Conservation (phyloP, 2,329 filamentous ascomycete genomes). For the Cytospora piceae region DNA sequence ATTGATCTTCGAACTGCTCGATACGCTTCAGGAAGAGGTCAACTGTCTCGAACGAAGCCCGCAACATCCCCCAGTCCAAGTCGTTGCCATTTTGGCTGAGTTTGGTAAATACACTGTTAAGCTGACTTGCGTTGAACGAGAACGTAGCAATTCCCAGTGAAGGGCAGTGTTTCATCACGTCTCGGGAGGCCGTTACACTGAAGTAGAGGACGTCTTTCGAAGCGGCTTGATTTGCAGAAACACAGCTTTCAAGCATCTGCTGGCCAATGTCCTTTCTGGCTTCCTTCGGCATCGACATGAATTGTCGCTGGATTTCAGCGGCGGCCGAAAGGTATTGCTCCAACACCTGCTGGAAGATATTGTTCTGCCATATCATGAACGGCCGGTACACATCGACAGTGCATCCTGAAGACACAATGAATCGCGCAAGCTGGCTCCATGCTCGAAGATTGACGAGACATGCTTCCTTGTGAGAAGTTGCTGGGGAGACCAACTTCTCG, state of each 20-base stretch:
- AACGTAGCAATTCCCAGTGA: slow-evolving; percentile 53
- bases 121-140: slow-evolving; percentile 53
- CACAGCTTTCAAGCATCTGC: slow-evolving; percentile 53
- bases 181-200: slow-evolving; percentile 53
- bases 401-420: slow-evolving; percentile 54
- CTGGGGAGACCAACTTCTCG: slow-evolving; percentile 62
- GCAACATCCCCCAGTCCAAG: slow-evolving; percentile 54
- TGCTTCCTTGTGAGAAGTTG: slow-evolving; percentile 67
- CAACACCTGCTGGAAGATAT: slow-evolving; percentile 60
- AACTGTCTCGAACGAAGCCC: slow-evolving; percentile 50
- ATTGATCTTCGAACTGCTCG: slow-evolving; percentile 45
- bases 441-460: slow-evolving; percentile 66
- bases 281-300: slow-evolving; percentile 53
- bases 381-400: slow-evolving; percentile 48
- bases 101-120: slow-evolving; percentile 55
- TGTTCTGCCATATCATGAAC: slow-evolving; percentile 61
- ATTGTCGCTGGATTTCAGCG: slow-evolving; percentile 59
- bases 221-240: slow-evolving; percentile 56
- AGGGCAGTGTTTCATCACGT: slow-evolving; percentile 52
- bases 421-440: slow-evolving; percentile 65
- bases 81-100: slow-evolving; percentile 48
- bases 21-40: slow-evolving; percentile 52
- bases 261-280: slow-evolving; percentile 47
- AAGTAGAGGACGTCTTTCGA: slow-evolving; percentile 57
- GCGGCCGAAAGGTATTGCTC: slow-evolving; percentile 61